These are phyloP conservation scores for Coelastrella sp. DNA, from an alignment of 139 green algal genomes.

Conservation along the genomic window DNA sequence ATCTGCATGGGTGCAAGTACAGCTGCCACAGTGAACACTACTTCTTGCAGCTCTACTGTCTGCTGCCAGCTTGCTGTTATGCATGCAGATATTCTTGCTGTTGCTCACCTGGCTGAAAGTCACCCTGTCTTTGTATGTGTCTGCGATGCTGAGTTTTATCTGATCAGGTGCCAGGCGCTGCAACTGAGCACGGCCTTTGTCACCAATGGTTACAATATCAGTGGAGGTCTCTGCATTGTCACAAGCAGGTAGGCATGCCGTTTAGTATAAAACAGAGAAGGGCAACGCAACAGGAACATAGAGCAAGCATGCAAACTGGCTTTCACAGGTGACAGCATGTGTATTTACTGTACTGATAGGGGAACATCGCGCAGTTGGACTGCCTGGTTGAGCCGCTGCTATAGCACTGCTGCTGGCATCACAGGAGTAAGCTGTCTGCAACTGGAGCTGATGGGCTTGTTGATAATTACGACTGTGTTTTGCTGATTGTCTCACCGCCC, in stretches of 20 bases:
- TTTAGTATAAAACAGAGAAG: not conserved
- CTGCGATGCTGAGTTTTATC: constrained; percentile 53
- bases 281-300: not conserved
- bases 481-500: constrained; percentile 1
- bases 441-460: not conserved
- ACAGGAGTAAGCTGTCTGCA: not conserved
- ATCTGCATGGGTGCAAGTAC: too few relatives aligned
- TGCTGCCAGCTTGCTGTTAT: not conserved
- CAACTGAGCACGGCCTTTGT: constrained; percentile 94
- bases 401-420: not conserved
- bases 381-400: not conserved
- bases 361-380: too few relatives aligned
- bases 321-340: too few relatives aligned
- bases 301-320: not conserved
- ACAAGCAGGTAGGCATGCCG: not conserved
- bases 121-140: constrained; percentile 69
- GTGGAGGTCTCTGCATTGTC: not conserved
- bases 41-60: not conserved
- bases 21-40: not conserved
- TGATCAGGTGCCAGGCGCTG: constrained; percentile 64
- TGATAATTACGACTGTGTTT: not conserved
- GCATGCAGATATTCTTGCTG: not conserved
- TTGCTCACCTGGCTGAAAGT: constrained; percentile 36
- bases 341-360: too few relatives aligned
- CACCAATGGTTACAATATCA: constrained; percentile 82